Evolutionary conservation across 345 rosid species (phyloP).

Genomic region (Geranium brycei): DNA sequence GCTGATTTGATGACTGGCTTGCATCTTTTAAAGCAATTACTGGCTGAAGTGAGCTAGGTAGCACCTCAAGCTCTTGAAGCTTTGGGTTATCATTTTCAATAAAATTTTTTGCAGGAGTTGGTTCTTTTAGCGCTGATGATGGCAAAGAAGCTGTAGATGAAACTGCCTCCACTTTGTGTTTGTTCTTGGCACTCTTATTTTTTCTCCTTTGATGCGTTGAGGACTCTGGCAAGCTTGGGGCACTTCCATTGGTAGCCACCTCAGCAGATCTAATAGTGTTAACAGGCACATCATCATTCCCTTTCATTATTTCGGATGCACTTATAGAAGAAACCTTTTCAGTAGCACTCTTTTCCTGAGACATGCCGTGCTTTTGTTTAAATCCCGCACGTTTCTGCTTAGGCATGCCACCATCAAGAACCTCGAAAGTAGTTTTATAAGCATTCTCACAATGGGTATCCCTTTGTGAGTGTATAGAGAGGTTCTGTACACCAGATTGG

Average conservation of each 20-base stretch:
- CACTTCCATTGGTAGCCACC: constrained; percentile 22
- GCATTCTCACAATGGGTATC: constrained; percentile 21
- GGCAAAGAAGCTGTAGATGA: constrained; percentile 21
- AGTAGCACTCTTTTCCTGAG: constrained; percentile 21
- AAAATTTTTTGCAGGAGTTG: constrained; percentile 15
- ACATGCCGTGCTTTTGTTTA: constrained; percentile 40
- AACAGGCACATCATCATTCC: constrained; percentile 18
- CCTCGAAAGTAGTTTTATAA: constrained; percentile 18
- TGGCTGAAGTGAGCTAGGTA: constrained; percentile 15
- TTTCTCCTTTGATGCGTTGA: constrained; percentile 41
- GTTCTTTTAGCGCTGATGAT: constrained; percentile 23
- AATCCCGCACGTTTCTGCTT: constrained; percentile 47
- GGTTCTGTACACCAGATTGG: constrained; percentile 13
- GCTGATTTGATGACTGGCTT: constrained; percentile 36
- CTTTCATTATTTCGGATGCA: constrained; percentile 17
- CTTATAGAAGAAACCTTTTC: background rate
- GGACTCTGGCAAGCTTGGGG: constrained; percentile 30
- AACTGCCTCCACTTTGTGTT: constrained; percentile 48
- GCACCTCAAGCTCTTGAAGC: constrained; percentile 29
- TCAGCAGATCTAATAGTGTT: constrained; percentile 19
- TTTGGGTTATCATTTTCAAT: constrained; percentile 28
- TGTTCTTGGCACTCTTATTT: constrained; percentile 47
- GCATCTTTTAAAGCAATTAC: constrained; percentile 26
- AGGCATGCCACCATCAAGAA: constrained; percentile 19
- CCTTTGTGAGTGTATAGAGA: constrained; percentile 15